Evolutionary conservation across 257 asterid species (phyloP).

Genomic region (Scutellaria baicalensis): DNA sequence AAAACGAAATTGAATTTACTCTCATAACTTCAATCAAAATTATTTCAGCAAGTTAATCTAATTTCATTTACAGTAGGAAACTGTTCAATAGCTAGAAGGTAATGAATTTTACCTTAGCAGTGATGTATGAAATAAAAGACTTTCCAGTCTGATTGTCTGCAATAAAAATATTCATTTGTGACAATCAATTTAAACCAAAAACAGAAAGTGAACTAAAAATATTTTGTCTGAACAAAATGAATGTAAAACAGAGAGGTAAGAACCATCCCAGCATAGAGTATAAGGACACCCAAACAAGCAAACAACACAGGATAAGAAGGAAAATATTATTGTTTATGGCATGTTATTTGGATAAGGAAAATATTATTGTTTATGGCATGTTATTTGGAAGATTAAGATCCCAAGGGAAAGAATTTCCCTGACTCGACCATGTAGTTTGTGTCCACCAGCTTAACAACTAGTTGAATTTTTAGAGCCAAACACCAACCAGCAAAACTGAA

Average conservation of each 20-base stretch:
- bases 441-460: no score
- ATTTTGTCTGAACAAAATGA: not conserved
- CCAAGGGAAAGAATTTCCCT: no score
- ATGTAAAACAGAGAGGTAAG: not conserved
- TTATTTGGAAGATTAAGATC: not conserved
- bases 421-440: no score
- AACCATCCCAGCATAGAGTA: not conserved
- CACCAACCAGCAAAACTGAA: not conserved
- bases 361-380: not conserved
- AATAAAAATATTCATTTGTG: slow-evolving; percentile 14
- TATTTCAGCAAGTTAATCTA: not conserved
- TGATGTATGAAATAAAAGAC: slow-evolving; percentile 77
- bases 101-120: slow-evolving; percentile 70
- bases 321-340: not conserved
- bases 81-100: slow-evolving; percentile 4
- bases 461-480: not conserved
- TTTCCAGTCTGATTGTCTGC: slow-evolving; percentile 92
- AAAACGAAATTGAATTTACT: not conserved
- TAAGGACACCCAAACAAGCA: slow-evolving; percentile 1
- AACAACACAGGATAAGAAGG: not conserved
- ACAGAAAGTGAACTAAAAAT: not conserved
- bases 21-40: not conserved
- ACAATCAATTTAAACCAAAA: slow-evolving; percentile 4
- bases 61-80: slow-evolving; percentile 8
- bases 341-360: not conserved